A percentile compares a stretch with the other conserved stretches of the same genome.
Conservation (phyloP, 2,329 filamentous ascomycete species). For the Penicillium sp. region DNA sequence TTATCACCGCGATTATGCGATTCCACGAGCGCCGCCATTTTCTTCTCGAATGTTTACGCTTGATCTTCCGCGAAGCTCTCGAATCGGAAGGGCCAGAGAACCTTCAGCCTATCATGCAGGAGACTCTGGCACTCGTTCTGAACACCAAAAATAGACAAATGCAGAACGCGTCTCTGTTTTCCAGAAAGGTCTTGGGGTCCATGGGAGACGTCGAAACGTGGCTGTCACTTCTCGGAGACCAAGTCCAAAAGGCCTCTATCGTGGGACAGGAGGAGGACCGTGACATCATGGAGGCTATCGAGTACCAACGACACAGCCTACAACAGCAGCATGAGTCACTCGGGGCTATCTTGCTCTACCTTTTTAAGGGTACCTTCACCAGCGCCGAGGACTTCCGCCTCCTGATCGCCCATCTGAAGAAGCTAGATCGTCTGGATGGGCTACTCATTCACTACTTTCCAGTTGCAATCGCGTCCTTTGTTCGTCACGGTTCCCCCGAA, state of each 20-base stretch:
- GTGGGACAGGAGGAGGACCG: slow-evolving; percentile 69
- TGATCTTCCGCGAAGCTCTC: slow-evolving; percentile 74
- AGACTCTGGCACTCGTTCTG: slow-evolving; percentile 64
- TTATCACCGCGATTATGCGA: slow-evolving; percentile 80
- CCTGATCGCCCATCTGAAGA: slow-evolving; percentile 72
- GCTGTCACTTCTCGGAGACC: slow-evolving; percentile 77
- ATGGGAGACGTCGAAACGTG: slow-evolving; percentile 79
- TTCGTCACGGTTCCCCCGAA: slow-evolving; percentile 78
- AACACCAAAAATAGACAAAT: slow-evolving; percentile 58
- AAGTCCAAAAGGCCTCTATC: slow-evolving; percentile 74
- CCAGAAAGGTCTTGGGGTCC: slow-evolving; percentile 74
- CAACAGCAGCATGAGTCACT: slow-evolving; percentile 89
- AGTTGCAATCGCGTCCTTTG: slow-evolving; percentile 75
- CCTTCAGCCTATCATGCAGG: slow-evolving; percentile 60
- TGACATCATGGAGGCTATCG: slow-evolving; percentile 76
- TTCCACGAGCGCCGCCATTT: slow-evolving; percentile 87
- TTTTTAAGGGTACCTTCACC: slow-evolving; percentile 77
- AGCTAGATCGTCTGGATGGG: slow-evolving; percentile 77
- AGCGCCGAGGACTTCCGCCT: slow-evolving; percentile 73
- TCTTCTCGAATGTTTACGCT: slow-evolving; percentile 80
- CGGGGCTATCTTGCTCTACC: slow-evolving; percentile 76
- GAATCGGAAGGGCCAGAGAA: slow-evolving; percentile 63
- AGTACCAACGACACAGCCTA: slow-evolving; percentile 80
- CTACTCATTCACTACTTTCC: slow-evolving; percentile 81
- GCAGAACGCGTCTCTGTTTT: slow-evolving; percentile 65